Conservation (phyloP, 257 asterid genomes). For the Primulina eburnea region DNA sequence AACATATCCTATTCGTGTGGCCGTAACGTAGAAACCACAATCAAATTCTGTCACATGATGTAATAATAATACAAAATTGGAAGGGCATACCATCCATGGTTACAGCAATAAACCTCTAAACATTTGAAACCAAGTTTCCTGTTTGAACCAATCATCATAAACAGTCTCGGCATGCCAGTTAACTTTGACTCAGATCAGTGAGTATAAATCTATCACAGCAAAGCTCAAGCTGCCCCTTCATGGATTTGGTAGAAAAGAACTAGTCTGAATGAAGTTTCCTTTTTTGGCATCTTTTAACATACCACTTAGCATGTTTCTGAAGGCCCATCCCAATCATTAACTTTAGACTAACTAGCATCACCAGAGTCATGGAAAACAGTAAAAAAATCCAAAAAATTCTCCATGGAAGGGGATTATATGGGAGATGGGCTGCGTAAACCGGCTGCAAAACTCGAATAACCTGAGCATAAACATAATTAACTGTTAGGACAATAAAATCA, state of each 20-base stretch:
- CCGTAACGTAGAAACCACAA: background rate
- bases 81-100: constrained; percentile 23
- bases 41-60: background rate
- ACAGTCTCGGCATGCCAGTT: background rate
- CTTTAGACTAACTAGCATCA: constrained; percentile 91
- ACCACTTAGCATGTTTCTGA: constrained; percentile 77
- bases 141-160: background rate
- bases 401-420: constrained; percentile 70
- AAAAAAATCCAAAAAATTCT: constrained; percentile 70
- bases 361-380: constrained; percentile 57
- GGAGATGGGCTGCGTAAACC: constrained; percentile 86
- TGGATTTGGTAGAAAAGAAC: constrained; percentile 19
- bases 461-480: constrained; percentile 33
- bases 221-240: constrained; percentile 3
- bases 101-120: background rate
- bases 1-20: constrained; percentile 4
- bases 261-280: constrained; percentile 80
- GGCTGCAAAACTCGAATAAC: constrained; percentile 85
- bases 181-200: background rate
- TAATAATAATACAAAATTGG: constrained; percentile 26
- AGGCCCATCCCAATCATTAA: constrained; percentile 87
- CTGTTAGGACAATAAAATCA: background rate
- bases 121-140: background rate
- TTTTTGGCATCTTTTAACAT: constrained; percentile 65
- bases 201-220: background rate